Evolutionary conservation across 768 basidiomycete genomes (phyloP).

Genomic region (Kondoa subrosea): DNA sequence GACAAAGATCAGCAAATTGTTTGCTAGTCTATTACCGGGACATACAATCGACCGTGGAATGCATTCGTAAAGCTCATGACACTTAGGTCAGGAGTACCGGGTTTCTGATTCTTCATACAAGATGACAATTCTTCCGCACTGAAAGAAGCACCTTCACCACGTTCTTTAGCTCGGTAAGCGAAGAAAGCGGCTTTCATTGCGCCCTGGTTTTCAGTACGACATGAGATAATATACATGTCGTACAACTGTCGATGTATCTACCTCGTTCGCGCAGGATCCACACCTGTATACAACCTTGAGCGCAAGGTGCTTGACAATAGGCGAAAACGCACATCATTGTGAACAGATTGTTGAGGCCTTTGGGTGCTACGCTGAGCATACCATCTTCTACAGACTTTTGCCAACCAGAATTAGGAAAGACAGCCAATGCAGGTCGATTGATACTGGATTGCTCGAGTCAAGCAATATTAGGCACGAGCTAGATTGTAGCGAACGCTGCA

Average conservation of each 20-base stretch:
- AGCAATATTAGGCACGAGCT: neutral
- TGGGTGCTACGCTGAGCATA: constrained; percentile 33
- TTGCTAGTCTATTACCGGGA: too few relatives aligned
- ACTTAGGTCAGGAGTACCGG: constrained; percentile 33
- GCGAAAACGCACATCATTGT: constrained; percentile 31
- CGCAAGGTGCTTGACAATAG: constrained; percentile 19
- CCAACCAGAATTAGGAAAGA: constrained; percentile 33
- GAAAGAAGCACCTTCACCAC: constrained; percentile 28
- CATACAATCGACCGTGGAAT: constrained; percentile 37
- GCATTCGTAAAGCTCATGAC: constrained; percentile 34
- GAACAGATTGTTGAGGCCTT: constrained; percentile 33
- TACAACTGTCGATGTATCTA: neutral
- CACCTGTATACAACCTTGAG: too few relatives aligned
- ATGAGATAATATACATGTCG: too few relatives aligned
- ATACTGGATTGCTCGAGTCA: constrained; percentile 22
- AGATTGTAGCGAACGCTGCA: constrained; percentile 23
- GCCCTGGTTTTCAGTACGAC: constrained; percentile 27
- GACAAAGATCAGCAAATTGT: too few relatives aligned
- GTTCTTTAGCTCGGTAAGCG: constrained; percentile 29
- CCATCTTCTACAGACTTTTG: constrained; percentile 29
- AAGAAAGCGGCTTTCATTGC: constrained; percentile 37
- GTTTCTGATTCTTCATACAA: constrained; percentile 34
- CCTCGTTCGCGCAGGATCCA: neutral
- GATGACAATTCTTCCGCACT: constrained; percentile 32
- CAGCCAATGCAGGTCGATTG: constrained; percentile 35